Evolutionary conservation across 441 rosid species (phyloP).

Genomic region (Theobroma grandiflorum): DNA sequence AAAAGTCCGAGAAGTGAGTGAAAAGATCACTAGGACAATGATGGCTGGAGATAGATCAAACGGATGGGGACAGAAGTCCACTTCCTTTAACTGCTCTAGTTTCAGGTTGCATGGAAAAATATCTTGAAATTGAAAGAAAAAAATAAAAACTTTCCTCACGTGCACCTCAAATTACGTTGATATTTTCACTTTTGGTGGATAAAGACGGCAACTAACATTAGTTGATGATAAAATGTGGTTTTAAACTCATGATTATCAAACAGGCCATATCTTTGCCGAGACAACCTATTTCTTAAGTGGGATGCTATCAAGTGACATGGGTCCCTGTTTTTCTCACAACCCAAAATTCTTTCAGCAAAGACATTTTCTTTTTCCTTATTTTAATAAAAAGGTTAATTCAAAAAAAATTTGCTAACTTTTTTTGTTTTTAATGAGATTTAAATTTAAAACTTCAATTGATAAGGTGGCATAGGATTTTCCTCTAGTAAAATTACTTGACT

Average conservation of each 20-base stretch:
- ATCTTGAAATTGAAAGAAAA: not conserved
- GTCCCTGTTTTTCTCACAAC: not conserved
- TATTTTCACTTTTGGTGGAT: not conserved
- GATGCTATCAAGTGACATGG: not conserved
- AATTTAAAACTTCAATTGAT: too few species aligned
- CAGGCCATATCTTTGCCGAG: not conserved
- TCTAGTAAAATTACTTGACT: too few species aligned
- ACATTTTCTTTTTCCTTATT: not conserved
- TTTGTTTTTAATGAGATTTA: too few species aligned
- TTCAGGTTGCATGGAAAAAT: not conserved
- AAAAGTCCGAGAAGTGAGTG: not conserved
- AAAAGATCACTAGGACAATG: not conserved
- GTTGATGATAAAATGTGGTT: not conserved
- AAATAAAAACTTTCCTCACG: not conserved
- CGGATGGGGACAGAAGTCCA: not conserved
- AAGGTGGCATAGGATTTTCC: too few species aligned
- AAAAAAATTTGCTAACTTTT: not conserved
- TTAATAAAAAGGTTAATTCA: not conserved
- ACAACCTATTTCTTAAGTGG: not conserved
- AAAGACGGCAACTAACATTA: not conserved
- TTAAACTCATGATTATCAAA: not conserved
- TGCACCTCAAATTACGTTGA: not conserved
- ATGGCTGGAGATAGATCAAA: not conserved
- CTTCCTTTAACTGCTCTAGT: not conserved
- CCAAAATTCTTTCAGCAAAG: not conserved